These are phyloP conservation scores for Phytophthora citrophthora DNA, from an alignment of 352 stramenopile species.

Conservation along the genomic window DNA sequence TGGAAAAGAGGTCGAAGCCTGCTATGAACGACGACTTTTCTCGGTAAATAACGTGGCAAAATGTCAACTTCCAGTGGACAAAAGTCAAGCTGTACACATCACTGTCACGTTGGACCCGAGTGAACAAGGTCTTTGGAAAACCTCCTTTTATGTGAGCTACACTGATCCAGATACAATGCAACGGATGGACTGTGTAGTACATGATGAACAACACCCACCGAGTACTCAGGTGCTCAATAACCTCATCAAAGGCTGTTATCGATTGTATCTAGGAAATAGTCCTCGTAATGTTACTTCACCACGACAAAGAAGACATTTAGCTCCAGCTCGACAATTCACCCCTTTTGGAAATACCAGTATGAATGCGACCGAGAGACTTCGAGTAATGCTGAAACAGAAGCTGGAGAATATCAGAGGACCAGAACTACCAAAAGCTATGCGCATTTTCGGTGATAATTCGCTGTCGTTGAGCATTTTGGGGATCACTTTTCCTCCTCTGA, in stretches of 20 bases:
- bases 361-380: conserved; percentile 59
- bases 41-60: conserved; percentile 32
- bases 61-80: conserved; percentile 47
- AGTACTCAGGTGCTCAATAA: conserved; percentile 35
- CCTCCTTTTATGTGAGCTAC: conserved; percentile 67
- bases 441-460: conserved; percentile 59
- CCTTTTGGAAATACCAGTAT: conserved; percentile 17
- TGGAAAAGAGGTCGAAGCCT: conserved; percentile 41
- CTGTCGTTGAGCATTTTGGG: conserved; percentile 61
- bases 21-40: conserved; percentile 62
- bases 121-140: conserved; percentile 31
- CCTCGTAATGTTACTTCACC: conserved; percentile 57
- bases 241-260: conserved; percentile 63
- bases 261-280: conserved; percentile 71
- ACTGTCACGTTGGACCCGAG: conserved; percentile 58
- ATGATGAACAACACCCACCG: conserved; percentile 32
- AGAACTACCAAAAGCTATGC: conserved; percentile 56
- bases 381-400: conserved; percentile 58
- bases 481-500: conserved; percentile 60
- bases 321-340: conserved; percentile 22
- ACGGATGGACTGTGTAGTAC: conserved; percentile 45
- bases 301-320: conserved; percentile 30
- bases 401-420: conserved; percentile 63
- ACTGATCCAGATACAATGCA: conserved; percentile 52
- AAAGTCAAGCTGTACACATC: conserved; percentile 65